Evolutionary conservation across 2,329 filamentous ascomycete genomes (phyloP), one percentile per base, ranked within the genome.

Genomic region (Botrytis fragariae): DNA sequence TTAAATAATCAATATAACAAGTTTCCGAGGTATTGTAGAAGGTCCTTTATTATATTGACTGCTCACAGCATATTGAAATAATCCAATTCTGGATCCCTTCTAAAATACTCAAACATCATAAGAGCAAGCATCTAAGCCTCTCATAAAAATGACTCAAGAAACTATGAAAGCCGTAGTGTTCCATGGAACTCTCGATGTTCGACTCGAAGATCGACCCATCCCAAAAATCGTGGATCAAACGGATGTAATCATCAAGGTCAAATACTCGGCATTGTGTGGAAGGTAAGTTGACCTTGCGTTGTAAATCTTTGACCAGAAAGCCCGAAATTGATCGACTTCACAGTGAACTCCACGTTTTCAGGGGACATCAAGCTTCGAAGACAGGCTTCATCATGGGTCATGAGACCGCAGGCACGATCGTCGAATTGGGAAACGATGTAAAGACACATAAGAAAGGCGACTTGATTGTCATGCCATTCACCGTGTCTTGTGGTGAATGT

Each of bases 121-220:
- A 35, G 8, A 44, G 25, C 10, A 32, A 32, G 42, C 22, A 25
- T 45, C 20, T 7, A 32, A 59, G 0, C 20, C 12, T 35, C 4
- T 44, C 51, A 68, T 61, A 3, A 71, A 37, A 45, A 78, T 79
- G 77, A 61, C 77, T 20, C 76, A 77, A 63, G 79, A 79, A 75
- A 93, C 88, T 0, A 97, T 98, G 95, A 92, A 93, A 82, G 94
- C 94, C 44, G 93, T 98, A 44, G 88, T 97, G 72, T 97, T 97
- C 84, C 91, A 95, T 75, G 93, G 92, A 8, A 76, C 74, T 14
- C 62, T 79, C 20, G 73, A 79, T 37, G 76, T 80, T 16, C 61
- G 71, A 35, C 68, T 98, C 72, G 92, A 97, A 83, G 89, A 96
- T 74, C 88, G 93, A 32, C 94, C 94, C 0, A 87, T 95, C 20